phyloP scores from a whole-genome alignment of 2,329 filamentous ascomycete genomes.

The Pseudohalonectria lignicola region DNA sequence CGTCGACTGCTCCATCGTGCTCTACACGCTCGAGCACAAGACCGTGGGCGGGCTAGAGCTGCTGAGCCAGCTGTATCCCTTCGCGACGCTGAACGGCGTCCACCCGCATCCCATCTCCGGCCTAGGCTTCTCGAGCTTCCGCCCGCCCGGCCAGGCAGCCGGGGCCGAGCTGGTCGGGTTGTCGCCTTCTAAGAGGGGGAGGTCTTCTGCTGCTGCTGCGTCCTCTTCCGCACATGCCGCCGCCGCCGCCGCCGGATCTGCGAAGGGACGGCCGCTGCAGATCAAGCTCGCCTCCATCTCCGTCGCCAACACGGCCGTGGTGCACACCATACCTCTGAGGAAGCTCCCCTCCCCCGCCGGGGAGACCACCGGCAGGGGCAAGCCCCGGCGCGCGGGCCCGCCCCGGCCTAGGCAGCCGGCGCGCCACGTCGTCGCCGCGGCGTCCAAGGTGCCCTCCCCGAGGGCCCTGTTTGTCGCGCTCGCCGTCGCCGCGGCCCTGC shows the following conservation, averaged over 20 bases:
- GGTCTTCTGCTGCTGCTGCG: neutral
- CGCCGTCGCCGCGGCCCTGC: slow-evolving; percentile 44
- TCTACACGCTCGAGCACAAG: slow-evolving; percentile 68
- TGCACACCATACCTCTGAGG: slow-evolving; percentile 67
- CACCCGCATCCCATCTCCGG: slow-evolving; percentile 49
- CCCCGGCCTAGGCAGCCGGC: slow-evolving; percentile 28
- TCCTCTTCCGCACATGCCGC: slow-evolving; percentile 24
- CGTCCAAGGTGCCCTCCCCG: slow-evolving; percentile 41
- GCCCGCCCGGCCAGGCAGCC: slow-evolving; percentile 23
- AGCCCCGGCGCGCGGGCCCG: neutral
- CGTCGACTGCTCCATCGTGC: slow-evolving; percentile 65
- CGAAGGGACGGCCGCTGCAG: slow-evolving; percentile 25
- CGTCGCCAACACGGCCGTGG: slow-evolving; percentile 66
- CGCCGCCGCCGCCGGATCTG: slow-evolving; percentile 29
- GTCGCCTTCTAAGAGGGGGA: slow-evolving; percentile 6
- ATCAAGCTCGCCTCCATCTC: slow-evolving; percentile 74
- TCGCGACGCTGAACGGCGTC: slow-evolving; percentile 38
- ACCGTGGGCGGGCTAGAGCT: slow-evolving; percentile 33
- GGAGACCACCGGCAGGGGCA: neutral
- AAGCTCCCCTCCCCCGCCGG: slow-evolving; percentile 23
- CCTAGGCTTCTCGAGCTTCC: slow-evolving; percentile 46
- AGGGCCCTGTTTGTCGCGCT: slow-evolving; percentile 40
- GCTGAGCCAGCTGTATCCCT: slow-evolving; percentile 38
- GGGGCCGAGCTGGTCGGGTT: too few relatives aligned
- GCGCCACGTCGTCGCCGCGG: slow-evolving; percentile 59